Base-by-base conservation (phyloP, 2,329 filamentous ascomycete genomes). In the Monascus ruber region DNA sequence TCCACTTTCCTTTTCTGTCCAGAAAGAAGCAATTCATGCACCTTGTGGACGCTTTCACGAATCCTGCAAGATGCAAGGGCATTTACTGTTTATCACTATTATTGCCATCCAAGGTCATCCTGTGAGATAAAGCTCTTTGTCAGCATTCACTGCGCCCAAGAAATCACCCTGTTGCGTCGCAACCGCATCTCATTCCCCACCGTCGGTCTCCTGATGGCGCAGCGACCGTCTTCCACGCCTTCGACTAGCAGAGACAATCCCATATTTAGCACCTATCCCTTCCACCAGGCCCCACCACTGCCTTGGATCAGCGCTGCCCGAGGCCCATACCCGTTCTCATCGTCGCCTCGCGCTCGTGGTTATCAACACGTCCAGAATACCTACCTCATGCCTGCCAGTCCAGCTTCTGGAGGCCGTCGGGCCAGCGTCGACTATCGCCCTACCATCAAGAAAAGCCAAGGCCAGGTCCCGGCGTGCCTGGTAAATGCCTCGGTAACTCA, bases 401-500 rank as follows among this genome's bases (percentile, higher is more conserved):
- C 87, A 9, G 70, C 79, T 42, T 85, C 83, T 59, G 74, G 72
- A 51, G 72, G 76, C 42, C 28, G 10, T 29, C 63, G 66, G 43
- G 69, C 72, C 17, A 72, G 72, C 43, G 71, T 72, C 40, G 86
- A 93, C 47, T 93, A 94, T 63, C 81, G 83, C 36, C 89, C 89
- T 29, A 84, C 81, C 58, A 84, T 94, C 44, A 89, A 76, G 31
- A 79, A 81, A 53, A 85, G 83, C 8, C 70, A 83, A 36, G 83
- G 83, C 35, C 80, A 85, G 64, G 78, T 88, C 49, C 91, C 91
- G 31, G 88, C 91, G 29, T 96, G 89, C 58, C 73, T 98, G 36
- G 89, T 98, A 50, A 98, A 98, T 70, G 91, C 91, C 38, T 96
- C 91, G 1, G 89, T 96, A 44, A 98, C 91, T n/a, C 95, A 94